Evolutionary conservation across 768 basidiomycete genomes (phyloP).

Genomic region (Hericium coralloides): DNA sequence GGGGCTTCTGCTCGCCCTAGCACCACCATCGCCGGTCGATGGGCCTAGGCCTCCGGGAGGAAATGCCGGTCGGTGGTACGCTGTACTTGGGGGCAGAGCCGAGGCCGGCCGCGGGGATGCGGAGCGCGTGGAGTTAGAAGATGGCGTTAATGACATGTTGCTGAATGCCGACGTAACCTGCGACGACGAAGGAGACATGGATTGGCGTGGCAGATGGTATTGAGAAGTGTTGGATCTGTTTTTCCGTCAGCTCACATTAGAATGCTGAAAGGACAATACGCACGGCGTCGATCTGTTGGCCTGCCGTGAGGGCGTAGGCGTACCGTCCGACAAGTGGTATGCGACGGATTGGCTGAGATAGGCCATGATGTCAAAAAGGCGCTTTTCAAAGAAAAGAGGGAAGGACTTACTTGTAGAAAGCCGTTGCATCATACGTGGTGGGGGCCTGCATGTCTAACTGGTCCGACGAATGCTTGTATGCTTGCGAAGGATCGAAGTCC

Average conservation of each 20-base stretch:
- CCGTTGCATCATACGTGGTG: constrained; percentile 21
- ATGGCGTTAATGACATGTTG: background rate
- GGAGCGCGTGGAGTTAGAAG: background rate
- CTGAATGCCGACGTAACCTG: background rate
- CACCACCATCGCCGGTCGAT: background rate
- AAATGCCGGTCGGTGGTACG: background rate
- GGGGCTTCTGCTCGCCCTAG: background rate
- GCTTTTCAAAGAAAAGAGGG: background rate
- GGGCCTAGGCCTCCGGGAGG: background rate
- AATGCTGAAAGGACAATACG: background rate
- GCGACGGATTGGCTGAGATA: constrained; percentile 43
- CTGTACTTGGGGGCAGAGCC: background rate
- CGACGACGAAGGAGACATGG: background rate
- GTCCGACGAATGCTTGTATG: constrained; percentile 28
- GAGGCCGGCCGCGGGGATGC: background rate
- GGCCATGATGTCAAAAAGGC: background rate
- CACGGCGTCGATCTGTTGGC: background rate
- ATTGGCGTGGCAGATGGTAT: background rate
- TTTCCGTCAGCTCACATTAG: background rate
- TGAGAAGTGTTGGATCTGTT: background rate
- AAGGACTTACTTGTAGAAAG: constrained; percentile 49
- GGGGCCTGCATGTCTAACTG: constrained; percentile 7
- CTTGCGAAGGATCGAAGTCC: constrained; percentile 38
- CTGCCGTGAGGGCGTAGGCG: background rate
- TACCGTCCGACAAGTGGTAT: constrained; percentile 26